phyloP scores from a whole-genome alignment of 2,329 filamentous ascomycete genomes.

The Colletotrichum trifolii region DNA sequence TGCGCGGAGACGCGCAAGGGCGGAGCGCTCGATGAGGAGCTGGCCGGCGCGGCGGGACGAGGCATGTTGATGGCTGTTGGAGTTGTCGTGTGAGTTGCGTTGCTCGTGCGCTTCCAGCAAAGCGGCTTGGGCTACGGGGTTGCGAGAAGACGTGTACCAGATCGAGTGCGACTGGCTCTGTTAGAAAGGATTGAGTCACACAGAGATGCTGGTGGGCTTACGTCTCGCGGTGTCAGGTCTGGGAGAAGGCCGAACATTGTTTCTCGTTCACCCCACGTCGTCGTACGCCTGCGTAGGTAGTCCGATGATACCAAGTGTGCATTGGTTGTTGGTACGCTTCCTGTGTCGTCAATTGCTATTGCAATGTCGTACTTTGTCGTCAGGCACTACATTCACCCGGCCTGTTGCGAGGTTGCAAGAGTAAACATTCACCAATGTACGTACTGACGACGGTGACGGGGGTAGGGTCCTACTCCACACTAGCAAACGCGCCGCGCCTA shows the following conservation, averaged over 20 bases:
- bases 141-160: constrained; percentile 77
- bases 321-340: neutral
- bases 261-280: neutral
- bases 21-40: constrained; percentile 65
- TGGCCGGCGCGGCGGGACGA: constrained; percentile 49
- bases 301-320: neutral
- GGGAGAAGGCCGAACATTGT: constrained; percentile 73
- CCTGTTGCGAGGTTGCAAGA: constrained; percentile 21
- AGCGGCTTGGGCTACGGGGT: constrained; percentile 52
- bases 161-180: constrained; percentile 73
- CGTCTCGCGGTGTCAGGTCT: constrained; percentile 76
- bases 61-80: constrained; percentile 42
- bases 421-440: constrained; percentile 34
- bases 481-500: constrained; percentile 32
- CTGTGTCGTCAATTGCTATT: neutral
- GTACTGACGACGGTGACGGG: constrained; percentile 22
- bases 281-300: neutral
- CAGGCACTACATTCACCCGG: constrained; percentile 2
- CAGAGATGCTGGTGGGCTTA: constrained; percentile 51
- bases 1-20: constrained; percentile 74
- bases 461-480: constrained; percentile 17
- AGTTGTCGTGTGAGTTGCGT: constrained; percentile 43
- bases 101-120: constrained; percentile 47
- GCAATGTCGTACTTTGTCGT: neutral
- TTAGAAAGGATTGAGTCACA: constrained; percentile 1